Evolutionary conservation across 768 basidiomycete species (phyloP).

Genomic region (Leccinum variicolor): DNA sequence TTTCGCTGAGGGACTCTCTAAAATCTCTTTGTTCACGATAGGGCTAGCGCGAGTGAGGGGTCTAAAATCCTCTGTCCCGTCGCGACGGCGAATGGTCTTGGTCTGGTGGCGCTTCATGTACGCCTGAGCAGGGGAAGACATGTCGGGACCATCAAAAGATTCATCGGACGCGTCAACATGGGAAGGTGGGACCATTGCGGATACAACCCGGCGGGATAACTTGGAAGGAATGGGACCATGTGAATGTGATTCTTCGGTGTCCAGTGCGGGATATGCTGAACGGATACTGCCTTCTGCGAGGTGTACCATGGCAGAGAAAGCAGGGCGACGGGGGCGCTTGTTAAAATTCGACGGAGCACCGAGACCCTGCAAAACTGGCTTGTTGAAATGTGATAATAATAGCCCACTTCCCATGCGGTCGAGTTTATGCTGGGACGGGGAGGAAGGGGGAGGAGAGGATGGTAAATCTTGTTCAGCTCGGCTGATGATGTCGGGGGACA

Average conservation of each 20-base stretch:
- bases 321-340: conserved; percentile 65
- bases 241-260: conserved; percentile 26
- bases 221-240: conserved; percentile 25
- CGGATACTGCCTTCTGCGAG: conserved; percentile 40
- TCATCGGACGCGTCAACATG: conserved; percentile 47
- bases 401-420: conserved; percentile 37
- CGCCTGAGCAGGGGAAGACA: conserved; percentile 79
- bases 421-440: conserved; percentile 46
- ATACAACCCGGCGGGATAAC: conserved; percentile 66
- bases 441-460: conserved; percentile 52
- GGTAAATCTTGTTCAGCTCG: conserved; percentile 36
- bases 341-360: conserved; percentile 49
- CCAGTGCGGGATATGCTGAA: conserved; percentile 43
- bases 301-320: conserved; percentile 59
- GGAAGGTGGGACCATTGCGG: conserved; percentile 55
- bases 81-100: conserved; percentile 74
- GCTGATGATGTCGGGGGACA: conserved; percentile 49
- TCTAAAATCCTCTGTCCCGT: conserved; percentile 79
- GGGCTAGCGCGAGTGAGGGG: conserved; percentile 69
- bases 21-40: conserved; percentile 38
- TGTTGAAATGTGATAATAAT: conserved; percentile 42
- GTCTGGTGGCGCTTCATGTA: conserved; percentile 75
- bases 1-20: conserved; percentile 57
- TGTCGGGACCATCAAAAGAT: conserved; percentile 54
- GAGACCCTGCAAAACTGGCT: conserved; percentile 51